phyloP scores from a whole-genome alignment of 2,329 filamentous ascomycete genomes.

The Fusarium neocosmosporiellum region DNA sequence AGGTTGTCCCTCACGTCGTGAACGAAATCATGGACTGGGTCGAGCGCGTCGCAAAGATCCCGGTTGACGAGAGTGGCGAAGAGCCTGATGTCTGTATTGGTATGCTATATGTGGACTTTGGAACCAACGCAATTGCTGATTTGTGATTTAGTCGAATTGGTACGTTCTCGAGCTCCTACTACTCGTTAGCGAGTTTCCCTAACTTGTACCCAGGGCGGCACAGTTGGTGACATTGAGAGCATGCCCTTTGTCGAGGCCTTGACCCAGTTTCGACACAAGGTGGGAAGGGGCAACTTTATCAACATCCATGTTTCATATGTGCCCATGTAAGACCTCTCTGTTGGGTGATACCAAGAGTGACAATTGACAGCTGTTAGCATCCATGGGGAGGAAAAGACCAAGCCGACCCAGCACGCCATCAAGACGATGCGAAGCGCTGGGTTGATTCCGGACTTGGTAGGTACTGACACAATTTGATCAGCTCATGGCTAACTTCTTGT shows the following conservation, averaged over 20 bases:
- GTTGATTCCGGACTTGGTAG: conserved; percentile 74
- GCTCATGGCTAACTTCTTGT: conserved; percentile 1
- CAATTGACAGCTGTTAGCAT: conserved; percentile 1
- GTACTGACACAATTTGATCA: conserved; percentile 18
- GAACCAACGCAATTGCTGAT: not conserved
- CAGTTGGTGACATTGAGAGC: conserved; percentile 83
- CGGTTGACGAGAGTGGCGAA: conserved; percentile 84
- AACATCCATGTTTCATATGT: conserved; percentile 91
- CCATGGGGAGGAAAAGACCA: conserved; percentile 86
- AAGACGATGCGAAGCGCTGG: conserved; percentile 84
- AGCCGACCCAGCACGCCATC: conserved; percentile 93
- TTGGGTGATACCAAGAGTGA: not conserved
- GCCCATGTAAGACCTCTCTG: conserved; percentile 62
- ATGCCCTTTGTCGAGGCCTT: conserved; percentile 85
- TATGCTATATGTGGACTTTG: conserved; percentile 52
- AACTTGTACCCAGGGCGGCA: conserved; percentile 58
- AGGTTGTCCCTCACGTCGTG: conserved; percentile 83
- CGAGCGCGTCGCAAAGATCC: conserved; percentile 82
- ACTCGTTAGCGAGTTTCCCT: not conserved
- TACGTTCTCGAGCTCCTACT: not conserved
- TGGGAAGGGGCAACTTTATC: conserved; percentile 82
- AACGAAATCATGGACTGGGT: conserved; percentile 86
- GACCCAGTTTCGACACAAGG: conserved; percentile 74
- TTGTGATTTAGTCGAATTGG: conserved; percentile 43
- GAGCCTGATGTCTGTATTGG: conserved; percentile 93